phyloP scores from a whole-genome alignment of 1,284 basidiomycete species.

The Ustilago curta region DNA sequence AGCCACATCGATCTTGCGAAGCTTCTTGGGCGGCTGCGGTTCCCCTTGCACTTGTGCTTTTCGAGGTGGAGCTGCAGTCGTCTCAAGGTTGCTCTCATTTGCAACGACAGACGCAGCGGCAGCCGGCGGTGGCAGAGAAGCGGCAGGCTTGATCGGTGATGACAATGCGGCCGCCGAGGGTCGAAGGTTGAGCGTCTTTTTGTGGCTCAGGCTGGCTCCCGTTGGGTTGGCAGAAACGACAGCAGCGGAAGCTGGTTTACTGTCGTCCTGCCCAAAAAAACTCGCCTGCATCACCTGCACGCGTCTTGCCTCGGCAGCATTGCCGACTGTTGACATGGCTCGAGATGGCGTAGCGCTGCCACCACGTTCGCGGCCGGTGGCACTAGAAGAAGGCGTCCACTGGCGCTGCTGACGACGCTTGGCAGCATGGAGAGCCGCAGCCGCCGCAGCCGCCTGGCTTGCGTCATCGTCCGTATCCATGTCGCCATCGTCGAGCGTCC shows the following conservation, averaged over 20 bases:
- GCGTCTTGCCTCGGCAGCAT: conserved; percentile 54
- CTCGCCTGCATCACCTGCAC: conserved; percentile 69
- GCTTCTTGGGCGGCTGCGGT: conserved; percentile 53
- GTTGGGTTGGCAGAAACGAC: conserved; percentile 46
- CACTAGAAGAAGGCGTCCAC: conserved; percentile 39
- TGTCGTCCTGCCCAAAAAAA: conserved; percentile 68
- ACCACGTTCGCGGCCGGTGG: conserved; percentile 32
- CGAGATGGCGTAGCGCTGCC: conserved; percentile 46
- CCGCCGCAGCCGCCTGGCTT: conserved; percentile 34
- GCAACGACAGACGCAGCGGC: background rate
- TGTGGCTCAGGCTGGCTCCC: conserved; percentile 43
- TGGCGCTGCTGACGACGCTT: conserved; percentile 42
- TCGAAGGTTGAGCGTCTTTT: conserved; percentile 30
- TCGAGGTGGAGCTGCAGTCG: conserved; percentile 8
- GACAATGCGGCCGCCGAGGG: conserved; percentile 11
- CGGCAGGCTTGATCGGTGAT: conserved; percentile 10
- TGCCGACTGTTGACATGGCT: conserved; percentile 47
- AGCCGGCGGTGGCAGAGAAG: conserved; percentile 1
- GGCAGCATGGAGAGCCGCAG: conserved; percentile 20
- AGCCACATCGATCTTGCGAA: conserved; percentile 51
- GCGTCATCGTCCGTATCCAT: conserved; percentile 46
- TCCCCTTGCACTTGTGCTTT: conserved; percentile 18
- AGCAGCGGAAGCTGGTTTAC: conserved; percentile 55
- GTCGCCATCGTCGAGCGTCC: conserved; percentile 44
- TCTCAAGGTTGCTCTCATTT: conserved; percentile 17